Conservation (phyloP, 2,329 filamentous ascomycete species). For the Rosellinia necatrix region DNA sequence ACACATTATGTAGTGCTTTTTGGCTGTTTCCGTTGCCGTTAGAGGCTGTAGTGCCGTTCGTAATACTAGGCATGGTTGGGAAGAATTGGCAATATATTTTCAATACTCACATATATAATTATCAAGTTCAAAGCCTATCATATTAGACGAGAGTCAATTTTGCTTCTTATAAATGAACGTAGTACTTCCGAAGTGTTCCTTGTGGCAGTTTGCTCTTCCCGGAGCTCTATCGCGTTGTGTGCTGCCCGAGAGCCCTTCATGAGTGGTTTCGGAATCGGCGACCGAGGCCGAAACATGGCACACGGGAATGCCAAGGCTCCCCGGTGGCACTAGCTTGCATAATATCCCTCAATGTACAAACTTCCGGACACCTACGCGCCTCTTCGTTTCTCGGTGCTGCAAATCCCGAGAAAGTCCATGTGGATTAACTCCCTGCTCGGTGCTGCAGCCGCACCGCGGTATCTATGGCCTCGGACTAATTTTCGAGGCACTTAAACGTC, state of each 20-base stretch:
- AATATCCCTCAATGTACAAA: neutral
- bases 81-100: neutral
- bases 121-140: too few species aligned
- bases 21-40: neutral
- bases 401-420: neutral
- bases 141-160: too few species aligned
- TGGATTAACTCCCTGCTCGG: neutral
- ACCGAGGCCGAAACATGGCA: neutral
- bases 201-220: neutral
- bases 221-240: neutral
- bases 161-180: too few species aligned
- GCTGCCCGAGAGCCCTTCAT: neutral
- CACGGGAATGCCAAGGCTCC: neutral
- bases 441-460: too few species aligned
- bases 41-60: neutral
- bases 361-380: neutral
- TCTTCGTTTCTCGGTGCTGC: neutral
- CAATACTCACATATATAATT: too few species aligned
- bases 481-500: too few species aligned
- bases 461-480: too few species aligned
- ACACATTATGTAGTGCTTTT: conserved; percentile 7
- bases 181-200: neutral
- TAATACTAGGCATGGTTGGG: neutral
- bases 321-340: neutral
- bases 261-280: neutral